Percentiles rank a stretch among this genome's conserved stretches.
Evolutionary conservation across 2,329 filamentous ascomycete genomes (phyloP).

Genomic region (Aphanocladium album): DNA sequence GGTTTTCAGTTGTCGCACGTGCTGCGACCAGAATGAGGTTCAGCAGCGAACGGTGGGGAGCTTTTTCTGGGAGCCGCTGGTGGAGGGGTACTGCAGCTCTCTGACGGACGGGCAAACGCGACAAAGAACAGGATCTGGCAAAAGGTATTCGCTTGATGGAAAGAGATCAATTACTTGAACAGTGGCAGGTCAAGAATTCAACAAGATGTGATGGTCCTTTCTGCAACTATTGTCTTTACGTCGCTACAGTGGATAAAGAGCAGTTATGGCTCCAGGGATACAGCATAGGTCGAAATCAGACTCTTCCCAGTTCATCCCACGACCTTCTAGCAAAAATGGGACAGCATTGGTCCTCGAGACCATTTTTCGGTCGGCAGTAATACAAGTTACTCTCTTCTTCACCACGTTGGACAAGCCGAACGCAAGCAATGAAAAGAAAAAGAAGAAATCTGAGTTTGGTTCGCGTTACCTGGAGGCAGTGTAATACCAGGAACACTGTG

Average conservation of each 20-base stretch:
- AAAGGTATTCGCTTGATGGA: neutral
- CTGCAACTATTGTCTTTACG: neutral
- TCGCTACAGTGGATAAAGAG: neutral
- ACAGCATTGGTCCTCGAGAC: too few species aligned
- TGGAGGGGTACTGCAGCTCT: neutral
- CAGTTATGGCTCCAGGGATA: too few species aligned
- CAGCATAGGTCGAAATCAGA: too few species aligned
- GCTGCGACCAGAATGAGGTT: neutral
- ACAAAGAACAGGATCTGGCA: neutral
- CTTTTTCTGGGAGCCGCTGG: conserved; percentile 23
- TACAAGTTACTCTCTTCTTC: conserved; percentile 34
- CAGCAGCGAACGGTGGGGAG: neutral
- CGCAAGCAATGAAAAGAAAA: conserved; percentile 36
- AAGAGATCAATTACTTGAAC: neutral
- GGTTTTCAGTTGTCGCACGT: neutral
- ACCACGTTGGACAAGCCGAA: conserved; percentile 31
- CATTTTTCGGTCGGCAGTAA: too few species aligned
- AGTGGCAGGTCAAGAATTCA: too few species aligned
- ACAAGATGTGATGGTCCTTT: too few species aligned
- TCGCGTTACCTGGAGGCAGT: conserved; percentile 42
- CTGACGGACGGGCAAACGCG: neutral
- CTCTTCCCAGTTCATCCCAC: too few species aligned
- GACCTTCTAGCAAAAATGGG: too few species aligned
- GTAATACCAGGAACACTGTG: conserved; percentile 43
- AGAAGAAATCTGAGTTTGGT: conserved; percentile 14